A percentile compares a stretch with the other conserved stretches of the same genome.
These are phyloP conservation scores for Globisporangium paroecandrum DNA, from an alignment of 352 stramenopile genomes.

Conservation along the genomic window DNA sequence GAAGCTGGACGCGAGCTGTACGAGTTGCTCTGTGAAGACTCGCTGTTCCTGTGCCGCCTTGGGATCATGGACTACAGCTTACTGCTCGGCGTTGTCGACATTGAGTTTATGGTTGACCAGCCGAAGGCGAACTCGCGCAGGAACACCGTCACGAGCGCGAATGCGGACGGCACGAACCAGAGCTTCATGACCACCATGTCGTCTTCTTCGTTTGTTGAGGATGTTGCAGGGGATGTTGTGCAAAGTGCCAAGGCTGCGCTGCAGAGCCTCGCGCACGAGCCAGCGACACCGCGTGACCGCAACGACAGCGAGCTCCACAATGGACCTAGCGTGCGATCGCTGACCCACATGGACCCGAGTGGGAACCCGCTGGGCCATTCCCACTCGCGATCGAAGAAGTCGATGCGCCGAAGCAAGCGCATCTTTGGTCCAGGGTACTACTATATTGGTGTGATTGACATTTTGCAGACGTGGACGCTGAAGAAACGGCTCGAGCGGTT, in stretches of 20 bases:
- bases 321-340: slow-evolving; percentile 6
- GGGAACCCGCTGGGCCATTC: slow-evolving; percentile 19
- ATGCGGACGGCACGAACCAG: slow-evolving; percentile 27
- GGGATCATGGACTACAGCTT: slow-evolving; percentile 92
- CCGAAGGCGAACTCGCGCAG: slow-evolving; percentile 18
- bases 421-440: slow-evolving; percentile 85
- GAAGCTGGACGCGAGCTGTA: slow-evolving; percentile 57
- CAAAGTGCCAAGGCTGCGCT: not conserved
- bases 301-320: slow-evolving; percentile 8
- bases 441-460: slow-evolving; percentile 90
- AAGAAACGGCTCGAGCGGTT: slow-evolving; percentile 82
- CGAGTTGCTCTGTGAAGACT: slow-evolving; percentile 69
- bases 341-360: slow-evolving; percentile 15
- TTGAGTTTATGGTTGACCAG: slow-evolving; percentile 78
- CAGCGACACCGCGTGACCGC: not conserved
- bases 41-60: slow-evolving; percentile 62
- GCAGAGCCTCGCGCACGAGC: not conserved
- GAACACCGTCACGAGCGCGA: slow-evolving; percentile 30
- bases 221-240: not conserved
- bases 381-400: slow-evolving; percentile 31
- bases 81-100: slow-evolving; percentile 81
- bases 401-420: slow-evolving; percentile 70
- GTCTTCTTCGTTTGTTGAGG: slow-evolving; percentile 20
- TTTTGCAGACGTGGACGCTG: slow-evolving; percentile 86
- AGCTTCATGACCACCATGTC: slow-evolving; percentile 36